These are phyloP conservation scores for Aspergillus steynii DNA, from an alignment of 495 filamentous ascomycete species.

Conservation along the genomic window DNA sequence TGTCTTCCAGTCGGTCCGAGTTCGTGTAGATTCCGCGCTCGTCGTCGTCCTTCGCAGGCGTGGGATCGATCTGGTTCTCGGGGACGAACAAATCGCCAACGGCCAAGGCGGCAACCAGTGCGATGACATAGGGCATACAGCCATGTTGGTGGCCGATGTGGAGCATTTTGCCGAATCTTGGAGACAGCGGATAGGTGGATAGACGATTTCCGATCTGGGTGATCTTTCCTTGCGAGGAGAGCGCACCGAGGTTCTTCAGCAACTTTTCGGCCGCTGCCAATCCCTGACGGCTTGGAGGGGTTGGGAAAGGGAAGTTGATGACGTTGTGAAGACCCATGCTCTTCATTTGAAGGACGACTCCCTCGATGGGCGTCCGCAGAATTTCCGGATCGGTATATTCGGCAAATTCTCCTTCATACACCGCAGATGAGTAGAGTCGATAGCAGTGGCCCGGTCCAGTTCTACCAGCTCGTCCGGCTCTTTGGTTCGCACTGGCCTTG, in stretches of 20 bases:
- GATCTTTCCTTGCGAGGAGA: constrained; percentile 67
- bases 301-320: constrained; percentile 96
- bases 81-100: constrained; percentile 87
- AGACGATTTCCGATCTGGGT: constrained; percentile 77
- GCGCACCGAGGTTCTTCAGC: constrained; percentile 69
- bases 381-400: constrained; percentile 89
- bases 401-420: constrained; percentile 88
- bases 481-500: constrained; percentile 92
- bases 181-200: constrained; percentile 84
- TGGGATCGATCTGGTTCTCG: constrained; percentile 71
- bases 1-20: constrained; percentile 66
- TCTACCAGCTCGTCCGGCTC: constrained; percentile 91
- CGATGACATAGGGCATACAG: constrained; percentile 83
- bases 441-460: constrained; percentile 97
- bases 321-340: constrained; percentile 91
- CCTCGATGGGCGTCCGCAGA: constrained; percentile 86
- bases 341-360: constrained; percentile 91
- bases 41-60: constrained; percentile 36
- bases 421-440: constrained; percentile 86
- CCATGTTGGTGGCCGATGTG: constrained; percentile 81
- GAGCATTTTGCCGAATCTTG: constrained; percentile 88
- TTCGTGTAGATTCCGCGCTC: constrained; percentile 56
- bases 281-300: constrained; percentile 77
- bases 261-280: constrained; percentile 86
- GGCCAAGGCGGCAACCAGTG: constrained; percentile 83